Evolutionary conservation across 140 eudicot species (phyloP).

Genomic region (Stevia rebaudiana): DNA sequence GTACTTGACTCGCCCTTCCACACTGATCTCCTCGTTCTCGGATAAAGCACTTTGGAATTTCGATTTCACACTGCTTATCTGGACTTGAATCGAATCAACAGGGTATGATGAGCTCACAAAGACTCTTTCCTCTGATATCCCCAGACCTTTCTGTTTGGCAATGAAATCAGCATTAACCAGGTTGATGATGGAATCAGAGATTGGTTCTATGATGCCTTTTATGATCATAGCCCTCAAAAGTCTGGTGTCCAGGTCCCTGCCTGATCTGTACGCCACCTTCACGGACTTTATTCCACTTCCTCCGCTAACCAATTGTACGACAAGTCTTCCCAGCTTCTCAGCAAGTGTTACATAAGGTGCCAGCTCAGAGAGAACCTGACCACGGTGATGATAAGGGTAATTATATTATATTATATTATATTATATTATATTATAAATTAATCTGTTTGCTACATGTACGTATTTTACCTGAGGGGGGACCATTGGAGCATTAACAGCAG

Average conservation of each 20-base stretch:
- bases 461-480: constrained; percentile 77
- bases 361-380: constrained; percentile 73
- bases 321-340: constrained; percentile 79
- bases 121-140: constrained; percentile 67
- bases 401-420: too few species aligned
- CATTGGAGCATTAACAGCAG: constrained; percentile 88
- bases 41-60: constrained; percentile 57
- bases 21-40: constrained; percentile 48
- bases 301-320: constrained; percentile 75
- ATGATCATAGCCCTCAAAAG: constrained; percentile 75
- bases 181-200: constrained; percentile 56
- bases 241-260: constrained; percentile 75
- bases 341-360: constrained; percentile 81
- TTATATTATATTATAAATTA: too few species aligned
- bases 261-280: constrained; percentile 52
- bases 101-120: constrained; percentile 41
- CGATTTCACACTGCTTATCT: constrained; percentile 52
- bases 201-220: constrained; percentile 80
- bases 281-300: constrained; percentile 67
- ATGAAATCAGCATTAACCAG: constrained; percentile 82
- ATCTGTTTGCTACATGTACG: too few species aligned
- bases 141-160: constrained; percentile 71
- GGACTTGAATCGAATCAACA: constrained; percentile 57
- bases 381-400: too few species aligned
- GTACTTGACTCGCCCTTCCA: constrained; percentile 66